Base-by-base conservation (phyloP, 306 rosid species). In the Acacia confusa region DNA sequence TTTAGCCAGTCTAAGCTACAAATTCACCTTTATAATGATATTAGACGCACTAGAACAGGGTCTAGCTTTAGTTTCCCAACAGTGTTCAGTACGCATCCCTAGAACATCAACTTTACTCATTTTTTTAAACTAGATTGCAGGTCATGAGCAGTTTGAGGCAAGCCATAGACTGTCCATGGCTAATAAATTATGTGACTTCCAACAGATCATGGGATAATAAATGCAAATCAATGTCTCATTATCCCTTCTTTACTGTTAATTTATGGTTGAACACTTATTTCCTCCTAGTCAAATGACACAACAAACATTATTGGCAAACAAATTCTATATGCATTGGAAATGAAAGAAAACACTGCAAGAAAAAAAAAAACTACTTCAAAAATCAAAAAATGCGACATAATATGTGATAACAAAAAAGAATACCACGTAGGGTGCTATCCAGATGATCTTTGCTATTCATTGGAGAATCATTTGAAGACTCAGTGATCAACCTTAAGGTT, bases 361-460 rank as follows among this genome's bases (percentile, higher is more conserved):
- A 43, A 41, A 41, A 17, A 44, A 7, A 58, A 16, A 65, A 53
- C 48, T 47, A 68, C 47, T 60, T 79, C 2, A 61, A 32, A 70
- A 71, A 80, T 74, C 25, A 2, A 82, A 70, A 58, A 84, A 38
- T 43, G 76, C 76, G 53, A 81, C 72, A 73, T 20, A 78, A 57
- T 22, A 83, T 61, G 67, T 55, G 50, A 50, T 24, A 63, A 68
- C 53, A 36, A 63, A 81, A 77, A 36, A 57, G 45, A 68, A 85
- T 95, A 95, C 99, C 99, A 24, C 99, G 99, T 70, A 95, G 87
- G 84, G 2, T 77, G 87, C 82, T 70, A 48, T 95, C 99, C 79
- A 79, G 16, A 66, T 38, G 32, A 36, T 93, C 93, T 71, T 81
- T 90, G 55, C 87, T 92, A 47, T 68, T 70, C 85, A 80, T 91